Conservation (phyloP, 371 early-diverging fungal species). For the Aphelidium insulamus region DNA sequence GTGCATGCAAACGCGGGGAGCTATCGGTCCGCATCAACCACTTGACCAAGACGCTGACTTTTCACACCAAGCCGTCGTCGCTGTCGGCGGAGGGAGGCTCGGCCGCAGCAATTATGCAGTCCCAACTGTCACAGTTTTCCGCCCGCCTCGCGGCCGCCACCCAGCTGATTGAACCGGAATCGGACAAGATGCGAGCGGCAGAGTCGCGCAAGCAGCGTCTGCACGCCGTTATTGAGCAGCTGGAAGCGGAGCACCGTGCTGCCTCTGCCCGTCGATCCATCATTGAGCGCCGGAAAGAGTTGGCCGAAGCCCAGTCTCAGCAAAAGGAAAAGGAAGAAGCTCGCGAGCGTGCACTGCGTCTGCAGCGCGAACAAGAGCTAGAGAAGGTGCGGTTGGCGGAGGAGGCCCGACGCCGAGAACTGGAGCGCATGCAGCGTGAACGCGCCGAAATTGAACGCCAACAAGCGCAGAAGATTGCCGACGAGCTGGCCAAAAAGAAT, state of each 20-base stretch:
- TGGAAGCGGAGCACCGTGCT: constrained; percentile 61
- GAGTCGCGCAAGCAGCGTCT: constrained; percentile 26
- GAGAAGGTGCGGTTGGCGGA: constrained; percentile 63
- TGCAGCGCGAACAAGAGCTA: constrained; percentile 62
- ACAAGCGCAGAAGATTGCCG: constrained; percentile 71
- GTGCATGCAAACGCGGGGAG: constrained; percentile 87
- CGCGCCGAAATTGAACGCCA: constrained; percentile 55
- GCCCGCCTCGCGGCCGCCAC: constrained; percentile 58
- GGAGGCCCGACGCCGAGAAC: constrained; percentile 59
- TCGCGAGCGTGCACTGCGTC: constrained; percentile 38
- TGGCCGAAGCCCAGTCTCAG: constrained; percentile 49
- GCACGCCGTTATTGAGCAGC: constrained; percentile 31
- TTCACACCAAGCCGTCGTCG: constrained; percentile 54
- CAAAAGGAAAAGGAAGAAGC: constrained; percentile 60
- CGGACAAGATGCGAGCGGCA: constrained; percentile 35
- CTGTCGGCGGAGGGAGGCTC: constrained; percentile 54
- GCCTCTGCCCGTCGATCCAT: constrained; percentile 52
- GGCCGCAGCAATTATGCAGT: constrained; percentile 67
- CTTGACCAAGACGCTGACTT: constrained; percentile 63
- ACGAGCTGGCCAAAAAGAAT: constrained; percentile 57
- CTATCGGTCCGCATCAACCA: constrained; percentile 86
- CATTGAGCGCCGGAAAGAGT: constrained; percentile 81
- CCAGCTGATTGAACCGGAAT: constrained; percentile 63
- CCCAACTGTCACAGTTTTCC: constrained; percentile 50
- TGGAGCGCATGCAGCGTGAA: constrained; percentile 49